Conservation (phyloP, 2,329 filamentous ascomycete species). For the Fusarium miscanthi region DNA sequence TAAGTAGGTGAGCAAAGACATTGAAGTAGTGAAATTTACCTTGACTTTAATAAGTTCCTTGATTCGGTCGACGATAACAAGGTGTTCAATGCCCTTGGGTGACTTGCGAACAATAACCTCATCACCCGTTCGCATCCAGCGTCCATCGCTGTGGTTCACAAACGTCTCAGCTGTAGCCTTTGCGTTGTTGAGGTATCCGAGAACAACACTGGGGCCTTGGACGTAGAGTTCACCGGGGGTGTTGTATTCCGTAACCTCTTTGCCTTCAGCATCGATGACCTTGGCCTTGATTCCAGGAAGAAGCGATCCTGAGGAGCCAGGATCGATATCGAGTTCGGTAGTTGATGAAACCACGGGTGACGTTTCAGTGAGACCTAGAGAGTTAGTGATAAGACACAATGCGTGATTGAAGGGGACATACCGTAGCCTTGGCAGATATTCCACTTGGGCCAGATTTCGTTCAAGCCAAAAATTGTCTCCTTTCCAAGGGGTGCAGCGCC, state of each 20-base stretch:
- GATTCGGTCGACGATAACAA: constrained; percentile 83
- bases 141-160: constrained; percentile 70
- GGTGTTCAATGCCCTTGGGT: constrained; percentile 77
- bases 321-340: constrained; percentile 67
- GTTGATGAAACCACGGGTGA: constrained; percentile 73
- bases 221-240: constrained; percentile 84
- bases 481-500: constrained; percentile 80
- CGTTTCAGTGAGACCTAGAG: constrained; percentile 76
- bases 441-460: constrained; percentile 71
- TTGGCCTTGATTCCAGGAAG: constrained; percentile 72
- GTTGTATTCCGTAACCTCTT: constrained; percentile 75
- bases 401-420: constrained; percentile 41
- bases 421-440: constrained; percentile 78
- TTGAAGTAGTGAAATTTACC: constrained; percentile 54
- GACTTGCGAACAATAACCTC: constrained; percentile 77
- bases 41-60: constrained; percentile 82
- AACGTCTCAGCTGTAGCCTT: constrained; percentile 87
- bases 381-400: neutral
- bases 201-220: constrained; percentile 78
- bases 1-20: neutral
- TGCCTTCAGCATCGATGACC: constrained; percentile 73
- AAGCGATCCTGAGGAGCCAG: constrained; percentile 76
- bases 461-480: constrained; percentile 73
- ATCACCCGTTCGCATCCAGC: constrained; percentile 88
- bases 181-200: constrained; percentile 90